Evolutionary conservation across 1,284 basidiomycete species (phyloP).

Genomic region (Marasmius fiardii): DNA sequence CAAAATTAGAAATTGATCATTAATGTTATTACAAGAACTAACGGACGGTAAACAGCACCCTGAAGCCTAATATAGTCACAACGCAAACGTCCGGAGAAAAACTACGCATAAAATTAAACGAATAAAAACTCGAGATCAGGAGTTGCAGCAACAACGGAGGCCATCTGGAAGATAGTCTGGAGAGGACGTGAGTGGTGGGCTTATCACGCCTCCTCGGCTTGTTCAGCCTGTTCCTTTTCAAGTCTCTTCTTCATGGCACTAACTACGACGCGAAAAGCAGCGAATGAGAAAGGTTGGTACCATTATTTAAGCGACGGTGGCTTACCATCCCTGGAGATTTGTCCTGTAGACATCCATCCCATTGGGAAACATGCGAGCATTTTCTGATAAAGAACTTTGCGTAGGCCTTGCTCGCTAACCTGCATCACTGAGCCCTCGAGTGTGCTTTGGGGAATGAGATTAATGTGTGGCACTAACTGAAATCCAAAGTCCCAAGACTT

Average conservation of each 20-base stretch:
- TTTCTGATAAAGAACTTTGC: slow-evolving; percentile 79
- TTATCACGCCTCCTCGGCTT: not conserved
- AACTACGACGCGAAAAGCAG: slow-evolving; percentile 37
- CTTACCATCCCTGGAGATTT: slow-evolving; percentile 54
- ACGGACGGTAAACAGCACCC: too few relatives aligned
- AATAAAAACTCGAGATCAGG: not conserved
- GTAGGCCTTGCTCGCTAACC: slow-evolving; percentile 74
- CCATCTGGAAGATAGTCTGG: not conserved
- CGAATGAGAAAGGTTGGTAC: not conserved
- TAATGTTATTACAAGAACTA: too few relatives aligned
- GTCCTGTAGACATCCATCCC: slow-evolving; percentile 67
- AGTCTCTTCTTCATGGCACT: slow-evolving; percentile 55
- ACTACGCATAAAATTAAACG: not conserved
- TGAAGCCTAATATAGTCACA: too few relatives aligned
- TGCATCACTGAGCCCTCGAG: slow-evolving; percentile 65
- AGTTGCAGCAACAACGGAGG: too few relatives aligned
- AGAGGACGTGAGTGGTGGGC: not conserved
- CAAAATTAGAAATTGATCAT: too few relatives aligned
- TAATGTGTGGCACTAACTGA: slow-evolving; percentile 5
- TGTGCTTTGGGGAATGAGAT: slow-evolving; percentile 33
- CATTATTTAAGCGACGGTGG: slow-evolving; percentile 7
- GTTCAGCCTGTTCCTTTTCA: slow-evolving; percentile 11
- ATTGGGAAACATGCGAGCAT: slow-evolving; percentile 75
- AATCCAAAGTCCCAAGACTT: slow-evolving; percentile 28
- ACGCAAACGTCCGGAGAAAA: not conserved